Evolutionary conservation across 306 rosid species (phyloP), one percentile per base, ranked within the genome.

Genomic region (Quercus robur): DNA sequence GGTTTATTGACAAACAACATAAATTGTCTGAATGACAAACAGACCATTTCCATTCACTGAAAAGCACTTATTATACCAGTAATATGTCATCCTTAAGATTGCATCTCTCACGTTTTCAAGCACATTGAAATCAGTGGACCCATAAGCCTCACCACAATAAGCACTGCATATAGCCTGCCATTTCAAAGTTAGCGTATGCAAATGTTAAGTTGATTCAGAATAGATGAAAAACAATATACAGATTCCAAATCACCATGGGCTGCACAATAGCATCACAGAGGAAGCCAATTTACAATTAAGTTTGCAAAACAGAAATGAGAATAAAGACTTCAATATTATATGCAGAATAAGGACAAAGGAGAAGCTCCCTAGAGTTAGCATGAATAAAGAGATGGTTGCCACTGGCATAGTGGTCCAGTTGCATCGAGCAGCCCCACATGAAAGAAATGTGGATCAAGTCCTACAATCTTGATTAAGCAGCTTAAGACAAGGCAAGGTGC

Each of bases 51-150:
- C 55, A 77, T 56, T 71, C 66, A 57, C 31, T 54, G 70, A 68
- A 63, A 35, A 77, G 52, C 58, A 76, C 69, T 49, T 49, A 70
- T 68, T 80, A 49, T 93, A 95, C 99, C 99, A 95, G 96, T 93
- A 95, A 86, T 93, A 95, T 78, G 97, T 88, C 97, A 93, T 90
- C 96, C 96, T 91, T 81, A 95, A 84, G 84, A 95, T 90, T 77
- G 97, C 94, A 78, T 90, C 93, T 87, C 98, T 92, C 89, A 93
- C 97, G 44, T 87, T 91, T 87, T 91, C 99, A 78, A 95, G 94
- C 74, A 62, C 80, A 63, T 79, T 25, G 56, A 88, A 90, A 78
- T 95, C 98, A 44, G 88, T 84, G 86, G 99, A 93, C 57, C 97
- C 98, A 80, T 85, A 95, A 77, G 88, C 89, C 61, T 93, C 99